These are phyloP conservation scores for Mucor racemosus DNA, from an alignment of 371 early-diverging fungal genomes.

Conservation along the genomic window DNA sequence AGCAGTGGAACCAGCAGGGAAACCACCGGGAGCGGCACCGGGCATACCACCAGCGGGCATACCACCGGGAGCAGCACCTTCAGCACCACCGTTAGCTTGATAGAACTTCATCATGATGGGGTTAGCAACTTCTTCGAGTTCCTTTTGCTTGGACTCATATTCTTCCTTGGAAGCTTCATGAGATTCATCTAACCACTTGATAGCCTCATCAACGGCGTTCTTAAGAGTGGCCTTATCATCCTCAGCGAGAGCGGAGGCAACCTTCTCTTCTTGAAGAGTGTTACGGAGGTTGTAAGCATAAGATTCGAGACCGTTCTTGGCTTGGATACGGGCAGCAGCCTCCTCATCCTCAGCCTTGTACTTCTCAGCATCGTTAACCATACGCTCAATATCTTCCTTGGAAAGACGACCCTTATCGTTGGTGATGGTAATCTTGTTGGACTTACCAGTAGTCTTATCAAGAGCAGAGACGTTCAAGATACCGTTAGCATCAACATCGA, in stretches of 20 bases:
- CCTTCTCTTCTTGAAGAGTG: conserved; percentile 82
- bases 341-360: conserved; percentile 88
- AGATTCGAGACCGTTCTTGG: conserved; percentile 87
- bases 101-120: conserved; percentile 89
- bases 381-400: conserved; percentile 88
- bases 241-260: conserved; percentile 66
- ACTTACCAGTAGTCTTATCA: conserved; percentile 90
- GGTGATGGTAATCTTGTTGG: conserved; percentile 86
- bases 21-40: conserved; percentile 66
- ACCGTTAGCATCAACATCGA: conserved; percentile 95
- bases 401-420: conserved; percentile 93
- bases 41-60: conserved; percentile 63
- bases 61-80: conserved; percentile 76
- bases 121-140: conserved; percentile 86
- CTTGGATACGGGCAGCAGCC: conserved; percentile 79
- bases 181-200: conserved; percentile 86
- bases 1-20: conserved; percentile 65
- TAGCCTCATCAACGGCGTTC: conserved; percentile 80
- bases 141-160: conserved; percentile 87
- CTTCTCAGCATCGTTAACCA: conserved; percentile 89
- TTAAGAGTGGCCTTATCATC: conserved; percentile 82
- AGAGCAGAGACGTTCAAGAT: conserved; percentile 92
- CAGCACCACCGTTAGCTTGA: conserved; percentile 71
- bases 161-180: conserved; percentile 91
- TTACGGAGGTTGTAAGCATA: conserved; percentile 88